These are phyloP conservation scores for Eucalyptus lansdowneana DNA, from an alignment of 345 rosid genomes.

Conservation along the genomic window DNA sequence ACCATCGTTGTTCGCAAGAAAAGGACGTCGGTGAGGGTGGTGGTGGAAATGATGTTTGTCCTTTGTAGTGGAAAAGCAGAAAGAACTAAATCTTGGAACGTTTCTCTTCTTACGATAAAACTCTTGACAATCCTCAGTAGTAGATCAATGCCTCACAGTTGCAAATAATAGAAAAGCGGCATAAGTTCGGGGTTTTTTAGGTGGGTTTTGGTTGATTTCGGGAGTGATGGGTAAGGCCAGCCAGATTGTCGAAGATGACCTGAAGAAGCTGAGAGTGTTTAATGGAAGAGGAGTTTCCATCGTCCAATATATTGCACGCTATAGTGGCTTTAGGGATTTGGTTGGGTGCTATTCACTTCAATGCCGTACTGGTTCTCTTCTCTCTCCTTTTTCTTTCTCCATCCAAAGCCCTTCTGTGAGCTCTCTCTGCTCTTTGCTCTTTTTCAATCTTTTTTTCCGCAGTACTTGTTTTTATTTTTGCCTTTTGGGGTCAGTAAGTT, in stretches of 20 bases:
- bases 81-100: neutral
- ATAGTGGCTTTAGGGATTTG: constrained; percentile 34
- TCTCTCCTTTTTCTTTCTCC: neutral
- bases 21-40: neutral
- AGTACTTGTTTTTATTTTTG: neutral
- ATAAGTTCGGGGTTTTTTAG: neutral
- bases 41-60: neutral
- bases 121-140: neutral
- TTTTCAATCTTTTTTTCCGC: neutral
- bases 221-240: neutral
- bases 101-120: neutral
- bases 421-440: neutral
- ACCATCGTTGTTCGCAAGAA: neutral
- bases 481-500: neutral
- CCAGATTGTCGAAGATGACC: neutral
- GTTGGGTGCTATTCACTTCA: constrained; percentile 77
- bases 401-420: neutral
- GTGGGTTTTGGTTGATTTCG: neutral
- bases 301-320: constrained; percentile 21
- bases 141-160: neutral
- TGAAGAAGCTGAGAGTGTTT: neutral
- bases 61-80: neutral
- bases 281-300: constrained; percentile 11
- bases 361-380: neutral
- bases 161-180: neutral